Evolutionary conservation across 306 rosid genomes (phyloP), one percentile per base, ranked within the genome.

Genomic region (Quillaja saponaria): DNA sequence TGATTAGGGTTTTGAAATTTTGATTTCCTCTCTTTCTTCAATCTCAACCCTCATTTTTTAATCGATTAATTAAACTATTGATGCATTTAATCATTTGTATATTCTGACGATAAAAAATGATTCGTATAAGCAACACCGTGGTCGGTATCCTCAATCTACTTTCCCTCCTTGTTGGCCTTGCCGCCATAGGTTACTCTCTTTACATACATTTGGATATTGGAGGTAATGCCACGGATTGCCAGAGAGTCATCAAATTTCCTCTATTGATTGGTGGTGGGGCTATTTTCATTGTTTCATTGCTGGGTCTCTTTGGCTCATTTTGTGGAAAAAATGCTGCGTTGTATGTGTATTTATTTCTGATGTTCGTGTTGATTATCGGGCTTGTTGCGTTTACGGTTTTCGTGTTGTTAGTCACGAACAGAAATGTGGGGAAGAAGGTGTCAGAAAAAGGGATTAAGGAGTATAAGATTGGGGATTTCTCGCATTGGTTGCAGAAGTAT

Each of bases 401-500:
- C 61, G 79, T 81, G 0, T 11, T 88, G 14, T 58, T 86, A 15
- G 82, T 88, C 2, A 86, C 96, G 2, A 84, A 86, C 68, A 77
- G 56, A 54, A 80, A 81, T 7, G 58, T 84, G 3, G 96, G 81
- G 2, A 66, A 61, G 40, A 75, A 70, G 1, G 41, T 88, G 0
- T 84, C 96, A 1, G 83, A 81, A 2, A 71, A 72, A 28, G 87
- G 87, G 0, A 71, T 60, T 25, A 81, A 79, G 40, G 88, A 80
- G 66, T 84, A 80, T 55, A 76, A 68, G 6, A 71, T 84, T 0
- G 62, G 67, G 0, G 92, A 88, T 65, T 91, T 78, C 81, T 77
- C 95, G 0, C 81, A 86, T 47, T 88, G 91, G 96, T 44, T 88
- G 42, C 96, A 86, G 71, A 77, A 44, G 0, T 84, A 86, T 6